Evolutionary conservation across 2,329 filamentous ascomycete species (phyloP), one percentile per base, ranked within the genome.

Genomic region (Juglanconis juglandina): DNA sequence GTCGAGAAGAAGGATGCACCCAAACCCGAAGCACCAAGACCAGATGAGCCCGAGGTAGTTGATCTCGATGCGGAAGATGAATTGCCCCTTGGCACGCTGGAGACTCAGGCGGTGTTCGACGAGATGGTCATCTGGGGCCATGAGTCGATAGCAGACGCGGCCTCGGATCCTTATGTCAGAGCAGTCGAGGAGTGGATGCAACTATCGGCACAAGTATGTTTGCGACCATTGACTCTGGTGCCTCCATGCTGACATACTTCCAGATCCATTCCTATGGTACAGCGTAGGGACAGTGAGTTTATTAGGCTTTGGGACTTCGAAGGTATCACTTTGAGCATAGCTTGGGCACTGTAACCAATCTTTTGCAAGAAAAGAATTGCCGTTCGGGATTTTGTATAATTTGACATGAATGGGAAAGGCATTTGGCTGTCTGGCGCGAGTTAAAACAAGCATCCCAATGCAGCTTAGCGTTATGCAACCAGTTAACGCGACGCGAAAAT

Each of bases 111-210:
- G 1, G 80, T 80, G 14, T 97, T 97, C 70, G 85, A 92, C 6
- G 80, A 89, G 58, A 72, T 96, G 54, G 76, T 91, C 3, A 81
- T 96, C n/a, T 98, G 93, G 95, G 87, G 84, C 0, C 92, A 96
- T 72, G 92, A 95, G 66, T 73, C 76, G 1, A 67, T 84, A 53
- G 86, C 86, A 5, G 86, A 88, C 62, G 79, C 80, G 0, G 79
- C 79, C 34, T 76, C 76, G 5, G 91, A 96, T 73, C 78, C 83
- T 1, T 95, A 92, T 71, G 78, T 91, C 4, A 88, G 89, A 70
- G 86, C 88, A 0, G 77, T 96, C 48, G 83, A 88, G 66, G 92
- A 96, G 73, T 96, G 92, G 92, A 79, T 96, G 60, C 78, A 79
- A 10, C 85, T 93, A 71, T 85, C 92, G 10, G 84, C 88, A 49